Evolutionary conservation across 768 basidiomycete species (phyloP).

Genomic region (Rhodosporidiobolus sp.): DNA sequence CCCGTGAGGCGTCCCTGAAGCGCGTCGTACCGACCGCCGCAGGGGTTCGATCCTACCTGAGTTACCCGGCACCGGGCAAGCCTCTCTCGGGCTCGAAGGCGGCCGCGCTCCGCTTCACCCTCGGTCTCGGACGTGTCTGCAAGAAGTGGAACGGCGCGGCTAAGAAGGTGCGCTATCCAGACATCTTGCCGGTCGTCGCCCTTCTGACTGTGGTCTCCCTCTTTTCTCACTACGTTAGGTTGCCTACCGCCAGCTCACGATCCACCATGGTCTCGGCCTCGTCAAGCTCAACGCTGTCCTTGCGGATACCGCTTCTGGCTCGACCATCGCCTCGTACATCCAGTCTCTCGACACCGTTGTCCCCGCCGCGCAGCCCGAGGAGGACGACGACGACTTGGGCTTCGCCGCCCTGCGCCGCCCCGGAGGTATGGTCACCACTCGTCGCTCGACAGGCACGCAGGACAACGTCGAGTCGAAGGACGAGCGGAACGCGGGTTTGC

Average conservation of each 20-base stretch:
- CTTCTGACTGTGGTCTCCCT: too few species aligned
- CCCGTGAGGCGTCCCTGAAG: neutral
- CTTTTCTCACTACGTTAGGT: neutral
- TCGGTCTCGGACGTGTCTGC: too few species aligned
- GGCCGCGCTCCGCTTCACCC: too few species aligned
- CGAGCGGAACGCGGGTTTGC: neutral
- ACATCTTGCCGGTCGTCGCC: too few species aligned
- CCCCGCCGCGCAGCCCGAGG: neutral
- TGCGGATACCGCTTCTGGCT: neutral
- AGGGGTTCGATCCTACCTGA: neutral
- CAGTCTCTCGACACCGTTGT: neutral
- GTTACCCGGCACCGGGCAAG: too few species aligned
- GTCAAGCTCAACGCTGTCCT: constrained; percentile 3
- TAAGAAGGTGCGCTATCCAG: too few species aligned
- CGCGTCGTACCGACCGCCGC: neutral
- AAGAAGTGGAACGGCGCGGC: too few species aligned
- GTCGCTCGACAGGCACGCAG: too few species aligned
- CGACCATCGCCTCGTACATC: neutral
- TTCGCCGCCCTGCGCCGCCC: too few species aligned
- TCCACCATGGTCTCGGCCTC: neutral
- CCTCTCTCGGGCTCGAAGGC: too few species aligned
- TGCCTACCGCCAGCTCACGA: neutral
- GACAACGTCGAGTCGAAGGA: neutral
- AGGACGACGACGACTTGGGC: too few species aligned
- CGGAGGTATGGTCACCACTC: too few species aligned